Evolutionary conservation across 768 basidiomycete genomes (phyloP).

Genomic region (Boletus subcaerulescens): DNA sequence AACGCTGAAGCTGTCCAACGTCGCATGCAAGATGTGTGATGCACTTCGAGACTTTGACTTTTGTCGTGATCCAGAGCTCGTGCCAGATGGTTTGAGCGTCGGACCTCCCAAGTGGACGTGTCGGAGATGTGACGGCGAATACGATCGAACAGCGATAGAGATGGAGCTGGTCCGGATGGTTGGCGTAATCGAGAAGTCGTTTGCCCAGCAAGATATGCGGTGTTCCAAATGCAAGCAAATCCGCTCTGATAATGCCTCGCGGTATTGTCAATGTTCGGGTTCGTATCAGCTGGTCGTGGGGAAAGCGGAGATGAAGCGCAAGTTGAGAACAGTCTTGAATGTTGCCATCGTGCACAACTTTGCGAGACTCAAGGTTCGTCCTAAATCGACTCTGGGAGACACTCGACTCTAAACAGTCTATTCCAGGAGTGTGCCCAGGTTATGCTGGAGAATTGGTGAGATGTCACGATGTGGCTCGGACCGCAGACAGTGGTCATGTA

Average conservation of each 20-base stretch:
- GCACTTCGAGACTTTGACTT: slow-evolving; percentile 89
- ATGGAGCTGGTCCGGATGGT: slow-evolving; percentile 79
- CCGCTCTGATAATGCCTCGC: slow-evolving; percentile 82
- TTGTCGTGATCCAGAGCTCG: slow-evolving; percentile 84
- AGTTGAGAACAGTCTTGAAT: slow-evolving; percentile 79
- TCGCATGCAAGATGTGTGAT: slow-evolving; percentile 88
- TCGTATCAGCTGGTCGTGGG: slow-evolving; percentile 70
- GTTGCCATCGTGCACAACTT: slow-evolving; percentile 75
- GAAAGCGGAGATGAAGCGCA: slow-evolving; percentile 68
- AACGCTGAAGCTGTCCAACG: slow-evolving; percentile 76
- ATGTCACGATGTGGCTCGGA: not conserved
- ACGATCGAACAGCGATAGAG: slow-evolving; percentile 87
- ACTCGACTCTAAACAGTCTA: not conserved
- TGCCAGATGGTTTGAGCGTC: slow-evolving; percentile 52
- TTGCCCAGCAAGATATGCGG: slow-evolving; percentile 85
- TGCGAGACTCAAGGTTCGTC: slow-evolving; percentile 59
- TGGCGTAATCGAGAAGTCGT: slow-evolving; percentile 64
- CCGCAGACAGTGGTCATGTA: not conserved
- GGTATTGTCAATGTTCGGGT: slow-evolving; percentile 88
- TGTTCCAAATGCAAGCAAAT: slow-evolving; percentile 90
- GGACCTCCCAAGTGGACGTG: slow-evolving; percentile 65
- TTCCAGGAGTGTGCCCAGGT: slow-evolving; percentile 40
- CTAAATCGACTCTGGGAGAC: not conserved
- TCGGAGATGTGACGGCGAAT: slow-evolving; percentile 73
- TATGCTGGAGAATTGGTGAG: slow-evolving; percentile 37